phyloP scores from a whole-genome alignment of 1,284 basidiomycete species.

The Puccinia triticina region DNA sequence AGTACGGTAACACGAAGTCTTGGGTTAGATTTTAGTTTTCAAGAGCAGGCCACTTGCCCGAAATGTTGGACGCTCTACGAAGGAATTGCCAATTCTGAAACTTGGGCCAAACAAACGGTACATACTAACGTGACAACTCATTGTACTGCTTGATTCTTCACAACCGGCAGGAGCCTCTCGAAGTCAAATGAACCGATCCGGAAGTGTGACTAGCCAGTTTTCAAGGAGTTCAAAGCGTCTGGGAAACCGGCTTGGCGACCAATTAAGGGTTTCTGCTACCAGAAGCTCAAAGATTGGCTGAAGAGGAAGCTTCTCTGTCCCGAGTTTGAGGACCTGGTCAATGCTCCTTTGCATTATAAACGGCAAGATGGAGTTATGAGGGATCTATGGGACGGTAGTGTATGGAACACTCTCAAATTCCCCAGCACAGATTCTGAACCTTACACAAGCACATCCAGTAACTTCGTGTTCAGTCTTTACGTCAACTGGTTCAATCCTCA shows the following conservation, averaged over 20 bases:
- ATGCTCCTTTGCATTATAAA: neutral
- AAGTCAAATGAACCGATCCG: neutral
- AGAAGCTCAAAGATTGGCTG: conserved; percentile 22
- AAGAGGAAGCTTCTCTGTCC: neutral
- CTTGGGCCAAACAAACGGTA: neutral
- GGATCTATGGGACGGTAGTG: conserved; percentile 32
- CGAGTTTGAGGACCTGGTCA: neutral
- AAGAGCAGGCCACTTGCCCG: conserved; percentile 6
- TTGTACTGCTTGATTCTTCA: neutral
- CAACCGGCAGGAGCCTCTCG: neutral
- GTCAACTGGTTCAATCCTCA: neutral
- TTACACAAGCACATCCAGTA: conserved; percentile 7
- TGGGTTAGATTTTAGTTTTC: conserved; percentile 15
- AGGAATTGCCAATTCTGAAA: conserved; percentile 7
- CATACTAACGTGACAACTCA: neutral
- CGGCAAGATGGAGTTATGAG: neutral
- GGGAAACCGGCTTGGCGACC: conserved; percentile 2
- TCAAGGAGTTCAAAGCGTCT: neutral
- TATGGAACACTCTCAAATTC: conserved; percentile 24
- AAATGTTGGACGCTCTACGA: conserved; percentile 6
- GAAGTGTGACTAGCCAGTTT: neutral
- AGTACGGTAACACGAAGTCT: neutral
- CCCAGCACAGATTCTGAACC: neutral
- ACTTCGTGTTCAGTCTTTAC: conserved; percentile 32
- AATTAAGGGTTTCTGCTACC: conserved; percentile 14